phyloP scores from a whole-genome alignment of 2,329 filamentous ascomycete species.

The Tolypocladium album region DNA sequence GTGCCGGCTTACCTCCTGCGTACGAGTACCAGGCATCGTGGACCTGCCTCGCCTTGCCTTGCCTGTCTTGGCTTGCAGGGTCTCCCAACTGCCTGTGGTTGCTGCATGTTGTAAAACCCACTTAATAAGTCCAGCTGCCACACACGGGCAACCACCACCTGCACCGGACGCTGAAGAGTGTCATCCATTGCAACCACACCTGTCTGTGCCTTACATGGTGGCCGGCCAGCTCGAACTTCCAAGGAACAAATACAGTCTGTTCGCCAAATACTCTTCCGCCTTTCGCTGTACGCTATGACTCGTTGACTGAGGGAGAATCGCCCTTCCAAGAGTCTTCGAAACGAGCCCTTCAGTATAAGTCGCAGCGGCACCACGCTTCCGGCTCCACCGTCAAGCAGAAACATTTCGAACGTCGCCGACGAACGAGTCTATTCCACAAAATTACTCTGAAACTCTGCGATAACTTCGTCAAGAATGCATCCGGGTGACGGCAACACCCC shows the following conservation, averaged over 20 bases:
- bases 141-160: not conserved
- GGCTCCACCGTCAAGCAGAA: not conserved
- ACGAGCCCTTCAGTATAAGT: not conserved
- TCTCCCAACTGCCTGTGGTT: not conserved
- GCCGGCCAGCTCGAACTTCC: not conserved
- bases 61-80: not conserved
- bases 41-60: not conserved
- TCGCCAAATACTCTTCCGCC: not conserved
- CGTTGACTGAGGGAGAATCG: not conserved
- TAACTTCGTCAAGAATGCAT: not conserved
- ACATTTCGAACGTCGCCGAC: not conserved
- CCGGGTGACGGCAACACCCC: constrained; percentile 15
- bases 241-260: not conserved
- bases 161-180: not conserved
- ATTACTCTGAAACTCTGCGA: not conserved
- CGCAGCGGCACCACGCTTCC: not conserved
- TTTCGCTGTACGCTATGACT: not conserved
- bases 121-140: not conserved
- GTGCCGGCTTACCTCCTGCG: not conserved
- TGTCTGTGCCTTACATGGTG: not conserved
- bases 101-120: not conserved
- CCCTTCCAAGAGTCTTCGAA: not conserved
- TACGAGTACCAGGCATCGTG: not conserved
- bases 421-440: not conserved
- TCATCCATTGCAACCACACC: not conserved